Evolutionary conservation across 495 filamentous ascomycete genomes (phyloP).

Genomic region (Staphylotrichum longicolle): DNA sequence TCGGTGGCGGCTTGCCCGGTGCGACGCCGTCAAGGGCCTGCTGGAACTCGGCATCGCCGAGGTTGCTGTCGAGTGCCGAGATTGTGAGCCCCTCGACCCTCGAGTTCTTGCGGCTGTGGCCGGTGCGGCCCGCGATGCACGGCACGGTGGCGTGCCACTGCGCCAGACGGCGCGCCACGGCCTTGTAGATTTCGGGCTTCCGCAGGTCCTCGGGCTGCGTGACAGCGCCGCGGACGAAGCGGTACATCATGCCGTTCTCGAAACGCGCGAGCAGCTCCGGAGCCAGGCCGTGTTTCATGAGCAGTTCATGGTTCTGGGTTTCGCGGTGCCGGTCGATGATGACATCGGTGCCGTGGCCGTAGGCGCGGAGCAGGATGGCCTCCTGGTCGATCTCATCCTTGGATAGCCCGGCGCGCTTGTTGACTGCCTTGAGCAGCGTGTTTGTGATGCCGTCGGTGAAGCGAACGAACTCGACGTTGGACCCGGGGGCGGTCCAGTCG

Average conservation of each 20-base stretch:
- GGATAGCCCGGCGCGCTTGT: constrained; percentile 71
- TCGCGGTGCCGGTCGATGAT: constrained; percentile 95
- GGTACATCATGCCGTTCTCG: constrained; percentile 92
- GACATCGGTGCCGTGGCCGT: constrained; percentile 89
- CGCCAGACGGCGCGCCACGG: constrained; percentile 76
- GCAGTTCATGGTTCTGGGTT: constrained; percentile 61
- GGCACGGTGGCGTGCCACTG: constrained; percentile 91
- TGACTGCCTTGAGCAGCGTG: constrained; percentile 85
- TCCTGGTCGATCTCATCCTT: constrained; percentile 78
- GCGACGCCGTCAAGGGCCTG: constrained; percentile 54
- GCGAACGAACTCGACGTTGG: constrained; percentile 79
- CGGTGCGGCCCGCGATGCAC: constrained; percentile 44
- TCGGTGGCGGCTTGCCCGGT: constrained; percentile 65
- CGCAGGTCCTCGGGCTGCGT: constrained; percentile 78
- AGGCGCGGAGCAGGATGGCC: constrained; percentile 87
- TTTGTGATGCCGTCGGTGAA: constrained; percentile 99
- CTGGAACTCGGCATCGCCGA: constrained; percentile 39
- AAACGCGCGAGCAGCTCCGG: constrained; percentile 89
- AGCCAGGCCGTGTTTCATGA: constrained; percentile 76
- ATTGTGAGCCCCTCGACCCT: constrained; percentile 23
- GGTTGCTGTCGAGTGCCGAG: constrained; percentile 20
- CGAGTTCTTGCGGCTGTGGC: constrained; percentile 37
- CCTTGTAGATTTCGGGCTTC: constrained; percentile 68
- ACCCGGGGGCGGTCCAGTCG: constrained; percentile 72
- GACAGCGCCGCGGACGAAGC: constrained; percentile 77